These are phyloP conservation scores for Aspergillus fumigatus DNA, from an alignment of 2,329 filamentous ascomycete genomes.

Conservation along the genomic window DNA sequence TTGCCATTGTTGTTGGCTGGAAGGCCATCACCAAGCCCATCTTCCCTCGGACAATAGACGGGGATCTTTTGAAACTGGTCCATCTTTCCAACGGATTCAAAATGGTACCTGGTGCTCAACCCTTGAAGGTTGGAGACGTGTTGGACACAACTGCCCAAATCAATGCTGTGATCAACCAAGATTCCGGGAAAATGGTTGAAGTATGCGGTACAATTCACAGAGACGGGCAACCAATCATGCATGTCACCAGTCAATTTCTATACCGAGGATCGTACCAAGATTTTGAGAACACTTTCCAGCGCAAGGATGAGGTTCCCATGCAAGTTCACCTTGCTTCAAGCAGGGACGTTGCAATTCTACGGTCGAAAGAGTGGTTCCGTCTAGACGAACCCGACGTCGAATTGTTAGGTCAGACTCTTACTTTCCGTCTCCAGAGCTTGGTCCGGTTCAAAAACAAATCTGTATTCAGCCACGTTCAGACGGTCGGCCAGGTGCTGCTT, in stretches of 20 bases:
- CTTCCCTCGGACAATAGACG: conserved; percentile 93
- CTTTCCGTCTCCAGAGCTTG: conserved; percentile 90
- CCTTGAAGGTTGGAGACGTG: conserved; percentile 90
- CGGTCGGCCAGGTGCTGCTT: conserved; percentile 83
- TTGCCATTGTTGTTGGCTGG: conserved; percentile 96
- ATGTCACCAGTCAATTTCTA: conserved; percentile 96
- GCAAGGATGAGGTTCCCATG: conserved; percentile 92
- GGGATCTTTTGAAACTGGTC: conserved; percentile 90
- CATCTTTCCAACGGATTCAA: conserved; percentile 97
- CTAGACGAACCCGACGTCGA: conserved; percentile 80
- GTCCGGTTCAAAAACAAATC: conserved; percentile 93
- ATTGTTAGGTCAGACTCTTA: conserved; percentile 86
- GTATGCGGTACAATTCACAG: conserved; percentile 95
- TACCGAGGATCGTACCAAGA: conserved; percentile 92
- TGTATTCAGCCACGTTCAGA: conserved; percentile 87
- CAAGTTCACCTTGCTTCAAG: conserved; percentile 81
- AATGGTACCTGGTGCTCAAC: conserved; percentile 93
- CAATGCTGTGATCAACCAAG: conserved; percentile 97
- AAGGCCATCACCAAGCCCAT: conserved; percentile 99
- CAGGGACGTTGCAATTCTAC: conserved; percentile 89
- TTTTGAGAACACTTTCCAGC: conserved; percentile 97
- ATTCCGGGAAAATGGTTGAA: conserved; percentile 98
- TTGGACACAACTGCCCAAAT: conserved; percentile 91
- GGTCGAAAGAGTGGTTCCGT: conserved; percentile 97
- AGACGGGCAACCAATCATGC: conserved; percentile 83